Evolutionary conservation across 2,329 filamentous ascomycete genomes (phyloP), one percentile per base, ranked within the genome.

Genomic region (Lecanicillium sp.): DNA sequence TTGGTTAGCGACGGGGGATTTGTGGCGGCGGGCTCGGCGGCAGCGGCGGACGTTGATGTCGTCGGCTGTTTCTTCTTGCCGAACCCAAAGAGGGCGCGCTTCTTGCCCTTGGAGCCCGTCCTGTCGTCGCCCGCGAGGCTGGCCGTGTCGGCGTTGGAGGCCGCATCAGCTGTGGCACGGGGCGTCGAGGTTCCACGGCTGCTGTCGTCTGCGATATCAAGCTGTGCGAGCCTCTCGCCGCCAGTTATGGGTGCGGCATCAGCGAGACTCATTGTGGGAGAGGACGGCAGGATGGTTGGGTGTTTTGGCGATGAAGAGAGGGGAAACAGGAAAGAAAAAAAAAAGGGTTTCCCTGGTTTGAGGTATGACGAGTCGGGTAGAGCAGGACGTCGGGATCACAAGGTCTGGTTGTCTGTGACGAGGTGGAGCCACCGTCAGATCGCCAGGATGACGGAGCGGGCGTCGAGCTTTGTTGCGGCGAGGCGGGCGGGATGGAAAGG

Each of bases 21-120:
- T 54, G 61, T 52, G 52, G 60, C 56, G 49, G 67, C 26, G 12
- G 48, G 37, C 29, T 27, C 30, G 36, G 10, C 30, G 6, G 41
- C 14, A 7, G 40, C 53, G 41, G 46, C n/a, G n/a, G n/a, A n/a
- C n/a, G n/a, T 53, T 52, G 55, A 56, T 27, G 38, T 57, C 57
- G 29, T 60, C 54, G 26, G 54, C 21, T 49, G 68, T 67, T 79
- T 82, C 67, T 83, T 83, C 69, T 78, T 82, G 49, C 77, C 78
- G 51, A 84, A 75, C 4, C 77, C 74, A 62, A 83, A 83, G 23
- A 84, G 66, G 51, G 73, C 72, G 54, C 78, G 71, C 64, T 77
- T 82, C 63, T 78, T 77, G 47, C 73, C 75, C 46, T 59, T 60
- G 39, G 29, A 38, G 38, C 46, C 45, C 39, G 55, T 54, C 46